Base-by-base conservation (phyloP, 169 alveolate genomes). In the Fabrea salina region DNA sequence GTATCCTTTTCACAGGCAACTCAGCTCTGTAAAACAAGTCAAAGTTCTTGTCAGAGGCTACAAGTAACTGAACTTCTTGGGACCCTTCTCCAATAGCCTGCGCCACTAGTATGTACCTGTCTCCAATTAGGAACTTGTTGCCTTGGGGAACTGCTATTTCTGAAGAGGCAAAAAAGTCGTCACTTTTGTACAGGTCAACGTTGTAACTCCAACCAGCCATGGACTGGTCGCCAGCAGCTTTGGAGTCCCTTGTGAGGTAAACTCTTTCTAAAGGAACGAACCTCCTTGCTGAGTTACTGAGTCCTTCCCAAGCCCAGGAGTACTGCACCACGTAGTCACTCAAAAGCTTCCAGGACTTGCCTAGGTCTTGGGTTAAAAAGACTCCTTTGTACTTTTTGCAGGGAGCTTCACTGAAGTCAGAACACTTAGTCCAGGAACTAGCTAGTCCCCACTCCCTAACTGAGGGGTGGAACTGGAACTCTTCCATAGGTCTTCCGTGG, bases 61-160 rank as follows among this genome's bases (percentile, higher is more conserved):
- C 98, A 85, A 91, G 89, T 67, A 98, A 89, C 40, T 91, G 91
- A 67, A 97, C 99, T 11, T 98, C 94, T 91, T 97, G 97, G 43
- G 91, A 70, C 44, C 81, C 91, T 13, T 89, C 91, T 83, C 77
- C 71, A 81, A 51, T 75, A 53, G 88, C 94, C 58, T 71, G 93
- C 30, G 99, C 99, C 33, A 97, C 99, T 82, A 97, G 96, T 54
- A 97, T 90, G 88, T 94, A 98, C 58, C 95, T 95, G 79, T 96
- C 92, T 6, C 99, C 93, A 27, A 95, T 91, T 56, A 97, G 86
- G 77, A 98, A 97, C 83, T 93, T 95, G 82, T 97, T 97, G 32
- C 99, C 99, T 13, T 94, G 95, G 35, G 80, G 82, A 4, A 97
- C 94, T 39, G 94, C 85, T n/a, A 90, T 81, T 70, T 77, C 85